Evolutionary conservation across 2,329 filamentous ascomycete species (phyloP), one percentile per base, ranked within the genome.

Genomic region (Xylaria sp.): DNA sequence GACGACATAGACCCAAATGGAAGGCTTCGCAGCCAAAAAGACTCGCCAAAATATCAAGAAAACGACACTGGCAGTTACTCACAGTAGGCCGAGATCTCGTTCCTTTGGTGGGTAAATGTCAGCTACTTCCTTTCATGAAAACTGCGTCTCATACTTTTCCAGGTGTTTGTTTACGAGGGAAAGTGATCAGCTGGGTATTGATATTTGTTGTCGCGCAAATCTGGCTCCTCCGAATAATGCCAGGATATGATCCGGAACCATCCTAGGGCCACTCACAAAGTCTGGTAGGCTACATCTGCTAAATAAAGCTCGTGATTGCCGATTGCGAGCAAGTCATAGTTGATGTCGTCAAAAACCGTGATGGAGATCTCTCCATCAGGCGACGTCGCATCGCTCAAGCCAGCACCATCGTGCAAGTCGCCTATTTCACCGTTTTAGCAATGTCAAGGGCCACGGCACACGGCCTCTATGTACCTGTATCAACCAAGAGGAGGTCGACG

Each of bases 381-480:
- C 0, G 76, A 79, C 0, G 88, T 90, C 5, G 85, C 86, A 75
- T 91, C 89, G 51, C 85, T 88, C 55, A 91, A 78, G 1, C 89
- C 89, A 32, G 86, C 86, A 2, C 90, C 89, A 69, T 91, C 89
- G 74, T 91, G 89, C n/a, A 91, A 79, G 75, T 91, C 89, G 23
- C 81, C 83, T 75, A 60, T 6, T 4, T 32, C 0, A 25, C 27
- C 10, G 5, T 4, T 23, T 71, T 27, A 71, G 54, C 40, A n/a
- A 35, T 29, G 9, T 32, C 1, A 18, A 18, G 8, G 5, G 18
- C 25, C n/a, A 18, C 21, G 9, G 4, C 16, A 42, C 13, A 16
- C 16, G 12, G 16, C 18, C 44, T 21, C n/a, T n/a, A 61, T 77
- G 57, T 71, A 81, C 87, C 88, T 51, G 87, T 90, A 73, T 91